phyloP scores from a whole-genome alignment of 768 basidiomycete genomes.

The Candolleomyces efflorescens region DNA sequence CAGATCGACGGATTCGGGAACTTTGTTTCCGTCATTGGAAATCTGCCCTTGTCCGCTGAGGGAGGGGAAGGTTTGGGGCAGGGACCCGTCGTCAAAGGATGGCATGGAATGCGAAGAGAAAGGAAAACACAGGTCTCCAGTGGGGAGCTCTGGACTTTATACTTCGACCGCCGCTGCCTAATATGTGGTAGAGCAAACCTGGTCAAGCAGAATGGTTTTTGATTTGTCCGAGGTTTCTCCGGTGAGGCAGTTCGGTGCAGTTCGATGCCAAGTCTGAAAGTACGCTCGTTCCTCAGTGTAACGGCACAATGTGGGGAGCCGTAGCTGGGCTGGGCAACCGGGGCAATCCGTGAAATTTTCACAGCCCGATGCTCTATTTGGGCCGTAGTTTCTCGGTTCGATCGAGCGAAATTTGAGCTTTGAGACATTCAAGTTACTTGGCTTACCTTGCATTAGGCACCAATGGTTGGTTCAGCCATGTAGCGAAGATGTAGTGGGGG shows the following conservation, averaged over 20 bases:
- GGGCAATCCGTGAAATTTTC: too few species aligned
- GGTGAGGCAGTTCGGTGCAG: neutral
- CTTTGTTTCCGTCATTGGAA: neutral
- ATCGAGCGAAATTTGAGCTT: too few species aligned
- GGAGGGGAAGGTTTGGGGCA: neutral
- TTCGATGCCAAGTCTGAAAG: too few species aligned
- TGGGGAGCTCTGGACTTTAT: neutral
- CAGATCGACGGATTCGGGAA: neutral
- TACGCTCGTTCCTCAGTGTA: neutral
- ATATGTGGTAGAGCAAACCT: neutral
- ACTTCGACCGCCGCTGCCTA: neutral
- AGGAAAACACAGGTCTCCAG: neutral
- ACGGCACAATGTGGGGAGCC: neutral
- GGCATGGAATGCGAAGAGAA: neutral
- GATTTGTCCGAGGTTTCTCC: conserved; percentile 1
- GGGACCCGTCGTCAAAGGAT: neutral
- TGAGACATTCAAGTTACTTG: too few species aligned
- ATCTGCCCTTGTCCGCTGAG: neutral
- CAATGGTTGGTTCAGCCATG: too few species aligned
- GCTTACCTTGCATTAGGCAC: too few species aligned
- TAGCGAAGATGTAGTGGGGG: too few species aligned
- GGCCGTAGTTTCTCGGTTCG: too few species aligned
- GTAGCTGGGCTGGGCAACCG: too few species aligned
- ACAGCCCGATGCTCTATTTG: too few species aligned
- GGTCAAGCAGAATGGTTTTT: neutral